phyloP scores from a whole-genome alignment of 176 grass and related monocot species.

The Melocanna baccifera region DNA sequence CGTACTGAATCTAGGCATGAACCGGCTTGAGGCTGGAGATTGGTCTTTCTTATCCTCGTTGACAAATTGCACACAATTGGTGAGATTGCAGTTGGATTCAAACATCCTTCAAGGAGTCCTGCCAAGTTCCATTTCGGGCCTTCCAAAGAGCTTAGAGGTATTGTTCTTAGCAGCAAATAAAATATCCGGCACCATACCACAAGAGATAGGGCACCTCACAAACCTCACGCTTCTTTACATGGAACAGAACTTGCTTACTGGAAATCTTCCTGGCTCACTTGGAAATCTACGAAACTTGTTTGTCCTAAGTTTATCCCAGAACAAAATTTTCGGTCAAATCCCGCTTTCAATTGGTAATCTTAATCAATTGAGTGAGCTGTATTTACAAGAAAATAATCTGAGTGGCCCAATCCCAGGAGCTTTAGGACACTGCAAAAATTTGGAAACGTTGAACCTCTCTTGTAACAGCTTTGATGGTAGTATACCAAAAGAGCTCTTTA shows the following conservation, averaged over 20 bases:
- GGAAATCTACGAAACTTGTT: constrained; percentile 21
- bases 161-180: not conserved
- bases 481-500: constrained; percentile 32
- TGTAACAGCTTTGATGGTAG: constrained; percentile 24
- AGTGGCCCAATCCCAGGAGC: too few relatives aligned
- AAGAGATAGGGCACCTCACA: constrained; percentile 13
- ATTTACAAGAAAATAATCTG: not conserved
- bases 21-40: constrained; percentile 42
- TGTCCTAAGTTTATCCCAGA: constrained; percentile 4
- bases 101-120: constrained; percentile 29
- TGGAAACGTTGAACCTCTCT: constrained; percentile 4
- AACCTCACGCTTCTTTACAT: not conserved
- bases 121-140: constrained; percentile 7
- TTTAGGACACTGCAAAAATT: not conserved
- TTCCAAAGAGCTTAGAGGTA: not conserved
- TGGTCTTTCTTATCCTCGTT: constrained; percentile 43
- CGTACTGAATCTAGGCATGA: not conserved
- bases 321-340: constrained; percentile 31
- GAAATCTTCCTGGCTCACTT: constrained; percentile 26
- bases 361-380: constrained; percentile 9
- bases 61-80: constrained; percentile 20
- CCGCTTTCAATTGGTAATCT: constrained; percentile 41
- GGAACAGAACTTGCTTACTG: constrained; percentile 1
- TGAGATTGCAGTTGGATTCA: rapidly evolving
- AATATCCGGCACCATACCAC: constrained; percentile 33